Evolutionary conservation across 345 rosid genomes (phyloP).

Genomic region (Euphorbia tirucalli): DNA sequence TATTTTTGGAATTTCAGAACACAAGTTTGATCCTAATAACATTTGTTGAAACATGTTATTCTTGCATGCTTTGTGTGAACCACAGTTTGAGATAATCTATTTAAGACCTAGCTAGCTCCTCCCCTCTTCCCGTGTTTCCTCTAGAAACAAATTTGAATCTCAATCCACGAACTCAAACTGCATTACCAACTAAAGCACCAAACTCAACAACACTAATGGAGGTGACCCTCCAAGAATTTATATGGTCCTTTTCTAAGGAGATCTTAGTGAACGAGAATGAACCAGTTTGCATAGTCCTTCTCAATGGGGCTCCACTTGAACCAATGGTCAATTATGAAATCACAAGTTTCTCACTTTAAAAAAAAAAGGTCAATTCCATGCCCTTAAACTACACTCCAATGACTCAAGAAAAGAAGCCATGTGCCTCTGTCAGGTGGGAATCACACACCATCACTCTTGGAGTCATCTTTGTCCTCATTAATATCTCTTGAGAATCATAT

Average conservation of each 20-base stretch:
- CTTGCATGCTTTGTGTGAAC: too few relatives aligned
- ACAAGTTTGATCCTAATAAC: slow-evolving; percentile 6
- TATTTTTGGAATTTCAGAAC: too few relatives aligned
- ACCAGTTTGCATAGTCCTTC: slow-evolving; percentile 9
- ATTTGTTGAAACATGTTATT: too few relatives aligned
- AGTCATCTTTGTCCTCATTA: slow-evolving; percentile 23
- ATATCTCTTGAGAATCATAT: slow-evolving; percentile 14
- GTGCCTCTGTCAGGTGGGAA: slow-evolving; percentile 36
- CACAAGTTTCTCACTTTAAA: slow-evolving; percentile 11
- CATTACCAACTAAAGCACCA: too few relatives aligned
- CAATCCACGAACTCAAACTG: too few relatives aligned
- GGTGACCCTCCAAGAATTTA: slow-evolving; percentile 18
- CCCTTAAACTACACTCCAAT: slow-evolving; percentile 18
- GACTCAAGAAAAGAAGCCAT: slow-evolving; percentile 26
- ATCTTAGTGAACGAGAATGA: slow-evolving; percentile 15
- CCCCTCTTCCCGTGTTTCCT: too few relatives aligned
- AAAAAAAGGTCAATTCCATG: slow-evolving; percentile 21
- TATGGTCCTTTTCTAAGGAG: slow-evolving; percentile 15
- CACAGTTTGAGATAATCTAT: too few relatives aligned
- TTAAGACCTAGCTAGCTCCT: too few relatives aligned
- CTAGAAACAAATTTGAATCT: too few relatives aligned
- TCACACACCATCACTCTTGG: slow-evolving; percentile 14
- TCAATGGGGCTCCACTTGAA: slow-evolving; percentile 24
- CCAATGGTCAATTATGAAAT: slow-evolving; percentile 14
- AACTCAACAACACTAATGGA: slow-evolving; percentile 7